Evolutionary conservation across 306 rosid species (phyloP).

Genomic region (Senna siamea): DNA sequence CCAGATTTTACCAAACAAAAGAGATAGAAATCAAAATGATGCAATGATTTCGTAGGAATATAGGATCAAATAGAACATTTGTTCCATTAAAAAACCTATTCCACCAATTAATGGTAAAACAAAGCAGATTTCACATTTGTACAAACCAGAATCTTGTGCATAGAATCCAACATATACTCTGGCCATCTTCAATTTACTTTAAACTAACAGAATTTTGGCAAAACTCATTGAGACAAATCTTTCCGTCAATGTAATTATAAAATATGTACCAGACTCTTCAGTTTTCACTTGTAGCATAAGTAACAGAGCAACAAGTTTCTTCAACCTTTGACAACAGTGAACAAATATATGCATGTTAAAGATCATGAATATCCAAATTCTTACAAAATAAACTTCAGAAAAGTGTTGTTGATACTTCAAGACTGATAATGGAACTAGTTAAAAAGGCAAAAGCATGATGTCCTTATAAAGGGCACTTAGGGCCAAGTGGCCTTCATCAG

Average conservation of each 20-base stretch:
- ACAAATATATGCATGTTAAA: neutral
- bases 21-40: conserved; percentile 4
- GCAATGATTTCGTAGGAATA: neutral
- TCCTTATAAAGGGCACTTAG: neutral
- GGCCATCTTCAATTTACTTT: neutral
- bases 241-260: neutral
- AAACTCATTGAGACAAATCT: neutral
- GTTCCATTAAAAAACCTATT: neutral
- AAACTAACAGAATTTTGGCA: neutral
- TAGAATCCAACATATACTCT: neutral
- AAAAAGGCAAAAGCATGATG: neutral
- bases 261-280: neutral
- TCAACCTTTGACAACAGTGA: neutral
- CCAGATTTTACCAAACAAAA: neutral
- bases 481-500: too few species aligned
- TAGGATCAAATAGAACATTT: neutral
- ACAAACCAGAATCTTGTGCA: neutral
- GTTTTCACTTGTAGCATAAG: neutral
- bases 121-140: neutral
- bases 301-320: neutral
- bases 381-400: neutral
- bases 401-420: neutral
- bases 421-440: neutral
- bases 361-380: neutral
- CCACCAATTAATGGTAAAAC: neutral